Evolutionary conservation across 345 rosid species (phyloP).

Genomic region (Arabis alpina): DNA sequence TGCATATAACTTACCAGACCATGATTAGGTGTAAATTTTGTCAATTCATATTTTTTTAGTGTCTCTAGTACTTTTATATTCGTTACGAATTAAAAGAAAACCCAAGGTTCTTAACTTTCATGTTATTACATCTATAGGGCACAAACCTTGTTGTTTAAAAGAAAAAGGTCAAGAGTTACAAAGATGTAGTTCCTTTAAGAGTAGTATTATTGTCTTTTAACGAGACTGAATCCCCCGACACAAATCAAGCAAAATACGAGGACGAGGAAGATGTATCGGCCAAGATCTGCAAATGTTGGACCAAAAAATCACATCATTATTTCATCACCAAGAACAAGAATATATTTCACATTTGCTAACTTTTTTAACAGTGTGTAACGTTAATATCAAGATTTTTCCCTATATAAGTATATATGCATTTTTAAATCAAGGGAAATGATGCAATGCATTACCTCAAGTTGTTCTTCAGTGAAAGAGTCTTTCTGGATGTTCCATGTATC

Average conservation of each 20-base stretch:
- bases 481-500: constrained; percentile 96
- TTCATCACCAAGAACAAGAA: not conserved
- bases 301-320: constrained; percentile 10
- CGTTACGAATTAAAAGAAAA: too few relatives aligned
- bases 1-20: too few relatives aligned
- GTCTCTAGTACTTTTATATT: not conserved
- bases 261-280: constrained; percentile 96
- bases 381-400: too few relatives aligned
- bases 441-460: constrained; percentile 76
- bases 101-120: not conserved
- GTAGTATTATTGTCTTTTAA: constrained; percentile 8
- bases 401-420: too few relatives aligned
- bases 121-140: constrained; percentile 20
- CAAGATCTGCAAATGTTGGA: constrained; percentile 67
- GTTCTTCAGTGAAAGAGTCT: constrained; percentile 87
- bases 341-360: not conserved
- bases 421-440: not conserved
- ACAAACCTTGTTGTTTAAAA: not conserved
- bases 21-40: not conserved
- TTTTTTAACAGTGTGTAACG: too few relatives aligned
- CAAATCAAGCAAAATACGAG: constrained; percentile 84
- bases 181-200: not conserved
- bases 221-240: constrained; percentile 4
- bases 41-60: not conserved
- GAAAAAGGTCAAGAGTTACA: not conserved